phyloP scores from a whole-genome alignment of 2,329 filamentous ascomycete species.

The Colletotrichum godetiae region DNA sequence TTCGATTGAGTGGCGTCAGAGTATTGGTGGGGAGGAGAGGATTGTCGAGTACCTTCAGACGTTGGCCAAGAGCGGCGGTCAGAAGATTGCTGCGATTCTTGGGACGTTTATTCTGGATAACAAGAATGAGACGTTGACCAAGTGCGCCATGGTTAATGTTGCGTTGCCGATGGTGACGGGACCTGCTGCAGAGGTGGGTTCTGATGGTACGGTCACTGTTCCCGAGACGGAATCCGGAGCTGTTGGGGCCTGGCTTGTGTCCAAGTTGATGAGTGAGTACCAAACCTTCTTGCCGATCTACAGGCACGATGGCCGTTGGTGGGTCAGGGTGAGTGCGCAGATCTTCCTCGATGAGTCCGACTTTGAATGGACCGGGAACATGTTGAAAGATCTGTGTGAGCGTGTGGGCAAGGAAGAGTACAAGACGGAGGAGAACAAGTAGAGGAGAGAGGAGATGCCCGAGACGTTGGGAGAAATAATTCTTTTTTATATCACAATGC shows the following conservation, averaged over 20 bases:
- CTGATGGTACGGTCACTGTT: constrained; percentile 41
- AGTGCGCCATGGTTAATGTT: constrained; percentile 80
- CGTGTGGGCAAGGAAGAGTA: constrained; percentile 46
- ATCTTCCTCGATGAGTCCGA: constrained; percentile 85
- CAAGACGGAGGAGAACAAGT: neutral
- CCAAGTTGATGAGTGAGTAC: constrained; percentile 66
- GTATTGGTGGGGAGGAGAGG: constrained; percentile 77
- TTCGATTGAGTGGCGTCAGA: constrained; percentile 76
- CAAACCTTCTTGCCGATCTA: constrained; percentile 78
- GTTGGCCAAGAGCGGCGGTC: constrained; percentile 73
- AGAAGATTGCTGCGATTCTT: constrained; percentile 69
- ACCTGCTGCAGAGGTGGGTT: constrained; percentile 38
- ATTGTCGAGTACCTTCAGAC: constrained; percentile 73
- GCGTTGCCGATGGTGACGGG: constrained; percentile 70
- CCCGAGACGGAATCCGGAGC: constrained; percentile 44
- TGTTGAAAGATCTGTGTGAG: constrained; percentile 63
- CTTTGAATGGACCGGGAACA: constrained; percentile 75
- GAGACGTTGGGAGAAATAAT: neutral
- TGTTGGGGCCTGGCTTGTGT: constrained; percentile 69
- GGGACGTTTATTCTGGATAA: constrained; percentile 81
- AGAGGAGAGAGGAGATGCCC: neutral
- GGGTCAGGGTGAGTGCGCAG: constrained; percentile 82
- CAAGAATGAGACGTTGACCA: constrained; percentile 66
- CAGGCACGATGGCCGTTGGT: constrained; percentile 71
- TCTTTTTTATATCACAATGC: constrained; percentile 9